These are phyloP conservation scores for Cercospora sojina DNA, from an alignment of 2,329 filamentous ascomycete species.

Conservation along the genomic window DNA sequence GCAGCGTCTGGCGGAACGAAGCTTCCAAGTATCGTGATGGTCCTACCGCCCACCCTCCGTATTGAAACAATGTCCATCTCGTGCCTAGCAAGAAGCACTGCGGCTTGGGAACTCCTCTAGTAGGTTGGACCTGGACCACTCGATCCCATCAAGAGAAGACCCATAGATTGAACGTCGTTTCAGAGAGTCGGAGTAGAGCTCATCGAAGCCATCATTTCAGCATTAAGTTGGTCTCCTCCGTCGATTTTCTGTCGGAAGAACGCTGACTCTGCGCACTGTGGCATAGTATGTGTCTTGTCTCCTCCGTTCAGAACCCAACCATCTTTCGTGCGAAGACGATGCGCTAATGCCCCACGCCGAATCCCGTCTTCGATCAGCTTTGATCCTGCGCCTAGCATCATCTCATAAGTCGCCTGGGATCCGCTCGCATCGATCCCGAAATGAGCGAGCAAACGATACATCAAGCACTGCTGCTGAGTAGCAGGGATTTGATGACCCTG, in stretches of 20 bases:
- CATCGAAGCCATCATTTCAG: not conserved
- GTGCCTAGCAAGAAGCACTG: too few relatives aligned
- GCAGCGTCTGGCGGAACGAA: too few relatives aligned
- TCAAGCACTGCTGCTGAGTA: not conserved
- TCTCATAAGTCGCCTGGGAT: not conserved
- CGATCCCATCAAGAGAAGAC: too few relatives aligned
- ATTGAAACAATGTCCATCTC: too few relatives aligned
- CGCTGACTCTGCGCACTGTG: not conserved
- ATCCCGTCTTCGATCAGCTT: not conserved
- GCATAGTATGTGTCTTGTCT: not conserved
- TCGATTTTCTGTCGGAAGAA: not conserved
- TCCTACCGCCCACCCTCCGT: too few relatives aligned
- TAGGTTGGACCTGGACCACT: too few relatives aligned
- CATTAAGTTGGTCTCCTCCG: not conserved
- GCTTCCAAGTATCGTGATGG: too few relatives aligned
- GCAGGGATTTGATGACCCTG: not conserved
- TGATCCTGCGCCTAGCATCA: too few relatives aligned
- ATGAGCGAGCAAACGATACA: not conserved
- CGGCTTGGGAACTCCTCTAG: too few relatives aligned
- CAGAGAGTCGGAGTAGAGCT: not conserved
- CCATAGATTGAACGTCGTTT: too few relatives aligned
- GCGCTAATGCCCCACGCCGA: not conserved
- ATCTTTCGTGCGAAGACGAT: not conserved
- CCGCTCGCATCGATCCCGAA: not conserved
- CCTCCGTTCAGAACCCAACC: not conserved